Conservation (phyloP, 345 rosid species). For the Acer campestre region DNA sequence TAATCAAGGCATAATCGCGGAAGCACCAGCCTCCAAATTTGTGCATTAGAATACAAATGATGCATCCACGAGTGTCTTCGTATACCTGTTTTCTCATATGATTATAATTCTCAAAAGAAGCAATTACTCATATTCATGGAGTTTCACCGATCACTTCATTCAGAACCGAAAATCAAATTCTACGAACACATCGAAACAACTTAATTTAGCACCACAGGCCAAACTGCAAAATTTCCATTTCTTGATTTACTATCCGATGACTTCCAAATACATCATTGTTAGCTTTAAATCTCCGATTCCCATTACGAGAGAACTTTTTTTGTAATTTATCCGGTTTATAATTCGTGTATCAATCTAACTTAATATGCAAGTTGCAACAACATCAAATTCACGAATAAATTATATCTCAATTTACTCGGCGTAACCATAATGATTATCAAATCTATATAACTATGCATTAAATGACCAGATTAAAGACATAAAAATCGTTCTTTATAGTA, state of each 20-base stretch:
- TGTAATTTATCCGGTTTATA: neutral
- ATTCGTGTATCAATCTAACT: neutral
- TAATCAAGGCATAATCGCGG: neutral
- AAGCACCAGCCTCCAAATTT: neutral
- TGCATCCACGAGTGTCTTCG: neutral
- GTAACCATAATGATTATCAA: too few species aligned
- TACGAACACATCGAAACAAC: neutral
- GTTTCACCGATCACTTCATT: neutral
- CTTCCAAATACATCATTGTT: neutral
- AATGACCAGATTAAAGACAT: neutral
- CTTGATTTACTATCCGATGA: neutral
- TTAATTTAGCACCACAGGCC: neutral
- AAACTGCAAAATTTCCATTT: neutral
- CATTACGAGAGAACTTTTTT: neutral
- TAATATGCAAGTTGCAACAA: neutral
- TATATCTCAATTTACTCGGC: neutral
- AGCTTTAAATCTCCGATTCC: neutral
- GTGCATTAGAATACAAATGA: neutral
- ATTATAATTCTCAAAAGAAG: neutral
- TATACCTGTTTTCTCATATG: neutral
- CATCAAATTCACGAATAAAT: neutral
- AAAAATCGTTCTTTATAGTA: neutral
- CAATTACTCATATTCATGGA: neutral
- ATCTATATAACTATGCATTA: neutral
- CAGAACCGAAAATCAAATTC: neutral